These are phyloP conservation scores for Hyaloscypha bicolor DNA, from an alignment of 495 filamentous ascomycete genomes.

Conservation along the genomic window DNA sequence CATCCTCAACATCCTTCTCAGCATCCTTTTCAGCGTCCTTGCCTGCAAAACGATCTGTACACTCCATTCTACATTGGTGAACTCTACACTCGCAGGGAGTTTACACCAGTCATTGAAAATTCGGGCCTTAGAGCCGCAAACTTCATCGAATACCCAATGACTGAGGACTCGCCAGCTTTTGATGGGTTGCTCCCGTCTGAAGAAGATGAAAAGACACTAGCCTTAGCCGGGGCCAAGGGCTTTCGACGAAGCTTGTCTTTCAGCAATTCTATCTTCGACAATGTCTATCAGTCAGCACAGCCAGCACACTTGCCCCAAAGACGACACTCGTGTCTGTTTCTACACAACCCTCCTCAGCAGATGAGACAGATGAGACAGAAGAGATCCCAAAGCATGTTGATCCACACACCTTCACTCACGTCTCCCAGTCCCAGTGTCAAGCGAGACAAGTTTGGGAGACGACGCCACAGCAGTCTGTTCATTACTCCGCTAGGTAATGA, in stretches of 20 bases:
- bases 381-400: conserved; percentile 2
- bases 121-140: background rate
- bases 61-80: background rate
- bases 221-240: background rate
- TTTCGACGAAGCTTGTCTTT: background rate
- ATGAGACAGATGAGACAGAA: background rate
- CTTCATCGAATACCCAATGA: background rate
- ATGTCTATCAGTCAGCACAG: background rate
- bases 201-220: background rate
- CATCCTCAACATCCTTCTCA: background rate
- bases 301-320: background rate
- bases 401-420: background rate
- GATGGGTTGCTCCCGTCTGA: background rate
- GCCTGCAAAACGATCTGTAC: background rate
- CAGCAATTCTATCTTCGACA: background rate
- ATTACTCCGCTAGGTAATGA: conserved; percentile 6
- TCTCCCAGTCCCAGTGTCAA: background rate
- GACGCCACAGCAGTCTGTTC: background rate
- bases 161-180: background rate
- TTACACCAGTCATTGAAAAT: background rate
- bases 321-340: background rate
- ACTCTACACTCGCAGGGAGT: background rate
- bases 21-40: background rate
- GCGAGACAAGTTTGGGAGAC: background rate
- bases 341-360: background rate